Evolutionary conservation across 106 monocot genomes (phyloP).

Genomic region (Ottelia alismoides): DNA sequence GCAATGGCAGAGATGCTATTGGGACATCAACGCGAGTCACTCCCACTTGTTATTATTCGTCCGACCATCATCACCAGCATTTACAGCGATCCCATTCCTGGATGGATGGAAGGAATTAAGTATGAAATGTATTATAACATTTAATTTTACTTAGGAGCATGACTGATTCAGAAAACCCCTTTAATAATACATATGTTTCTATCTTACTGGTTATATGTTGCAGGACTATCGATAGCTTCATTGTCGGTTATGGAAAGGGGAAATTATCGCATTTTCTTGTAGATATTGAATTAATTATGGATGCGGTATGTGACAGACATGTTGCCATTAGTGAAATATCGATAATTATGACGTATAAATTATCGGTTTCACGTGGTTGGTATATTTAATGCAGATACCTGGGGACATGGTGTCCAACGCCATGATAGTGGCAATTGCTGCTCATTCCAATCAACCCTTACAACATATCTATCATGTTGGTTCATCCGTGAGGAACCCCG

Average conservation of each 20-base stretch:
- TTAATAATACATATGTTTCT: too few relatives aligned
- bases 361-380: too few relatives aligned
- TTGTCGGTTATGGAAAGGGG: constrained; percentile 51
- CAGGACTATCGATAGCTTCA: constrained; percentile 61
- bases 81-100: constrained; percentile 53
- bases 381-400: too few relatives aligned
- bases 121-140: too few relatives aligned
- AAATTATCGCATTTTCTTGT: constrained; percentile 41
- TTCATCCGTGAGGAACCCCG: constrained; percentile 50
- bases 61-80: constrained; percentile 77
- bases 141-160: too few relatives aligned
- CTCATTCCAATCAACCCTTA: constrained; percentile 21
- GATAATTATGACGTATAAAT: too few relatives aligned
- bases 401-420: constrained; percentile 77
- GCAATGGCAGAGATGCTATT: constrained; percentile 80
- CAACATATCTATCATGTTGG: constrained; percentile 49
- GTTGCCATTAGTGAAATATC: too few relatives aligned
- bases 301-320: constrained; percentile 44
- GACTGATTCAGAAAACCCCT: too few relatives aligned
- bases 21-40: constrained; percentile 32
- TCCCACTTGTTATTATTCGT: constrained; percentile 55
- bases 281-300: constrained; percentile 33
- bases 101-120: constrained; percentile 81
- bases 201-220: too few relatives aligned
- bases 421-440: constrained; percentile 51